These are phyloP conservation scores for Pholiota microspora DNA, from an alignment of 768 basidiomycete species.

Conservation along the genomic window DNA sequence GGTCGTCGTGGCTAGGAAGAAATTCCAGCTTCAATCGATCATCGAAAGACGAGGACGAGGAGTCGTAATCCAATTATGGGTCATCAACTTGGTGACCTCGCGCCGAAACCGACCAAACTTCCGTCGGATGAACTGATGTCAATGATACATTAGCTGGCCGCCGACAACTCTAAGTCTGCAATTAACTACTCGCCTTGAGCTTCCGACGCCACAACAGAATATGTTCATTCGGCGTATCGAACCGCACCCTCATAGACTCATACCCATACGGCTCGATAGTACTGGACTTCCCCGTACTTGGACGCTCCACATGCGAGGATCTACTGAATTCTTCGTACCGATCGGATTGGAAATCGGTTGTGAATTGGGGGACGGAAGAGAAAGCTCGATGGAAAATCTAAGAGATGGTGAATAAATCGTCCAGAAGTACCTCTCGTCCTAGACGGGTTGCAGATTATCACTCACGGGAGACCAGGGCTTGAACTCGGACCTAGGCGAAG, in stretches of 20 bases:
- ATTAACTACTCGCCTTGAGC: conserved; percentile 6
- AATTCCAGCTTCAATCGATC: not conserved
- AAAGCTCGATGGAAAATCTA: conserved; percentile 1
- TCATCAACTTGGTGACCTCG: conserved; percentile 5
- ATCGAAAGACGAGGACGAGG: conserved; percentile 16
- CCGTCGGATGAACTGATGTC: conserved; percentile 8
- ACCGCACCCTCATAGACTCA: conserved; percentile 14
- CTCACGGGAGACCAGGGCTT: conserved; percentile 3
- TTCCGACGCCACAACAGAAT: conserved; percentile 7
- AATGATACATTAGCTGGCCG: not conserved
- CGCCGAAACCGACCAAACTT: conserved; percentile 8
- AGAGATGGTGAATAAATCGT: not conserved
- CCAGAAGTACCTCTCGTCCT: no score
- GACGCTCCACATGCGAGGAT: not conserved
- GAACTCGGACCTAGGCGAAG: not conserved
- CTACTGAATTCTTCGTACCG: conserved; percentile 4
- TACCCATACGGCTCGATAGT: not conserved
- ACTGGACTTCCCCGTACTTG: not conserved
- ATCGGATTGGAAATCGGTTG: not conserved
- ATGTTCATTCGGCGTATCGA: conserved; percentile 13
- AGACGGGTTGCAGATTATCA: no score
- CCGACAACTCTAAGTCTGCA: not conserved
- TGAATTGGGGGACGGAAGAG: conserved; percentile 5
- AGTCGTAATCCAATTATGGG: conserved; percentile 10
- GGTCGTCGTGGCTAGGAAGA: not conserved